Base-by-base conservation (phyloP, 768 basidiomycete genomes). In the Mycena alexandri region DNA sequence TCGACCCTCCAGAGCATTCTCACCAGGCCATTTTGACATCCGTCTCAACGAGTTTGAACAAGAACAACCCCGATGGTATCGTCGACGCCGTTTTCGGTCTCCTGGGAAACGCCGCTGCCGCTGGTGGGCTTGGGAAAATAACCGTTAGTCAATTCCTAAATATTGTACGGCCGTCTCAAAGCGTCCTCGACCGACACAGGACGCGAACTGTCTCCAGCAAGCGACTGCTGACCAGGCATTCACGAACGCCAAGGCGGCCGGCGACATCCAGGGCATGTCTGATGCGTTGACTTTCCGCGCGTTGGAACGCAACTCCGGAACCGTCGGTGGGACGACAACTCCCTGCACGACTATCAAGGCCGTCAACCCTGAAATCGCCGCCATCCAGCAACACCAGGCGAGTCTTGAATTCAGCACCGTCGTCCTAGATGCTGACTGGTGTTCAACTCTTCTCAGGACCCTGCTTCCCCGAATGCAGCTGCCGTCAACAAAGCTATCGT, bases 211-310 rank as follows among this genome's bases (percentile, higher is more conserved):
- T 75, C 81, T 91, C 21, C 89, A 90, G 72, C 87, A 89, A 79
- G 87, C 86, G 0, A 86, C 84, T 8, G 89, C 89, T 50, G 89
- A 90, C 72, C 88, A 87, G 73, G 90, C 90, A 0, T 92, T 91
- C 80, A 89, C 89, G 42, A 91, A 91, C 74, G 89, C 90, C 47
- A 91, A 91, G 75, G 86, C 87, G 14, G 84, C 82, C 3, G 83
- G 84, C 19, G 84, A 90, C 73, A 79, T 90, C 46, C 77, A 83
- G 25, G 88, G 87, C 33, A 82, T 83, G 80, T 84, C 86, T 29
- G 82, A 80, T 65, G 89, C 90, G 5, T 75, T 92, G 70, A 86
- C 88, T 66, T 91, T 79, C 79, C 84, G 89, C 56, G 89, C 90
- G 9, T 76, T 92, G 34, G 90, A 91, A 79, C 83, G 89, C 22